A percentile compares a stretch with the other conserved stretches of the same genome.
Evolutionary conservation across 495 filamentous ascomycete species (phyloP).

Genomic region (Aspergillus diversus): DNA sequence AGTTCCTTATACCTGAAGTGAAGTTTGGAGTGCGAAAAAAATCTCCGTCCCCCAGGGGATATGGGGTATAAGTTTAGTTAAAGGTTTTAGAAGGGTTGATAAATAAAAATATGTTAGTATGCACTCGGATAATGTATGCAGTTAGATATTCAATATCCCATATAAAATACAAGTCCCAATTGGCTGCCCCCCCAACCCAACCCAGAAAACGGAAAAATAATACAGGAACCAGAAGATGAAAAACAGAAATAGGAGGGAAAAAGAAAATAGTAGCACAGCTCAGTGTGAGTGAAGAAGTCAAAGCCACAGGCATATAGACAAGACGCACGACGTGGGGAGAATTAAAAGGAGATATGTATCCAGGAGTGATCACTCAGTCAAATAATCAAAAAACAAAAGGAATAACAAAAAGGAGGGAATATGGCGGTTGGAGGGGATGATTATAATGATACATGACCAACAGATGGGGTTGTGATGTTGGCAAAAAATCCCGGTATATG

Average conservation of each 20-base stretch:
- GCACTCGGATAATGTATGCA: background rate
- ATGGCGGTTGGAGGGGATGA: background rate
- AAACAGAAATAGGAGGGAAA: background rate
- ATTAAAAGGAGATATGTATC: constrained; percentile 8
- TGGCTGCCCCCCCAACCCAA: background rate
- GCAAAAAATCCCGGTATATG: constrained; percentile 1
- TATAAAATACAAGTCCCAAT: background rate
- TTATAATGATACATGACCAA: constrained; percentile 18
- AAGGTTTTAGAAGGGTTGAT: too few relatives aligned
- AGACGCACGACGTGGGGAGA: background rate
- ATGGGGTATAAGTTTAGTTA: too few relatives aligned
- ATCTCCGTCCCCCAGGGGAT: too few relatives aligned
- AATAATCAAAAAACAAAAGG: constrained; percentile 14
- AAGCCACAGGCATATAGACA: constrained; percentile 17
- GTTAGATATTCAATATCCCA: background rate
- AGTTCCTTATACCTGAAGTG: too few relatives aligned
- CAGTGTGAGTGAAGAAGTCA: constrained; percentile 23
- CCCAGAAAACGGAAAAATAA: constrained; percentile 1
- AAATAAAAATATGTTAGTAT: background rate
- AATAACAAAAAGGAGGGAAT: constrained; percentile 10
- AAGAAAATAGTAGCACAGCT: constrained; percentile 32
- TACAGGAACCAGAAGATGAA: constrained; percentile 11
- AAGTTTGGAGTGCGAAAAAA: too few relatives aligned
- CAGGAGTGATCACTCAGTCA: constrained; percentile 2
- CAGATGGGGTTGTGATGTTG: background rate